Evolutionary conservation across 345 rosid genomes (phyloP).

Genomic region (Zanthoxylum bungeanum): DNA sequence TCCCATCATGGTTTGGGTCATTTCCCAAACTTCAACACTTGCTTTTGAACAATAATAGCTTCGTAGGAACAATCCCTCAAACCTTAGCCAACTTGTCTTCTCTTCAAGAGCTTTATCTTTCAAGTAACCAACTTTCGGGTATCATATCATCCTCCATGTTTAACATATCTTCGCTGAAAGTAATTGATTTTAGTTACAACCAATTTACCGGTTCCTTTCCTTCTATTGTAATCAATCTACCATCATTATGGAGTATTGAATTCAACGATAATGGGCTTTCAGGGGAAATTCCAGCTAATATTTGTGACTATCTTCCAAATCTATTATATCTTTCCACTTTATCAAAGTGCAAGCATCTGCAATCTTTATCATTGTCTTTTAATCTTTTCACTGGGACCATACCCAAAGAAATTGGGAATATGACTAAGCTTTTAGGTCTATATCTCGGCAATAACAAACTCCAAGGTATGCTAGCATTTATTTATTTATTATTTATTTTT

Average conservation of each 20-base stretch:
- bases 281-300: neutral
- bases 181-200: neutral
- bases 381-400: constrained; percentile 8
- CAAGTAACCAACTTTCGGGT: neutral
- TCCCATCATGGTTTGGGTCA: constrained; percentile 12
- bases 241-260: neutral
- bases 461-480: too few species aligned
- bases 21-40: constrained; percentile 4
- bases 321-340: neutral
- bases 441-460: neutral
- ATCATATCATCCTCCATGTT: neutral
- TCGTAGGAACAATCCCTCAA: constrained; percentile 9
- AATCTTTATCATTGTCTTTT: neutral
- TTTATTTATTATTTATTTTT: too few species aligned
- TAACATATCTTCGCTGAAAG: neutral
- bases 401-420: constrained; percentile 1
- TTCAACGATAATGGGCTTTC: neutral
- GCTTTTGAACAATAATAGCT: neutral
- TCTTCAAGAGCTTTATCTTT: neutral
- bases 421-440: neutral
- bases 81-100: constrained; percentile 5
- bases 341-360: neutral
- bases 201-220: neutral
- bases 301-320: neutral
- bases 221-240: neutral